phyloP scores from a whole-genome alignment of 2,329 filamentous ascomycete genomes.

The Colletotrichum kahawae region DNA sequence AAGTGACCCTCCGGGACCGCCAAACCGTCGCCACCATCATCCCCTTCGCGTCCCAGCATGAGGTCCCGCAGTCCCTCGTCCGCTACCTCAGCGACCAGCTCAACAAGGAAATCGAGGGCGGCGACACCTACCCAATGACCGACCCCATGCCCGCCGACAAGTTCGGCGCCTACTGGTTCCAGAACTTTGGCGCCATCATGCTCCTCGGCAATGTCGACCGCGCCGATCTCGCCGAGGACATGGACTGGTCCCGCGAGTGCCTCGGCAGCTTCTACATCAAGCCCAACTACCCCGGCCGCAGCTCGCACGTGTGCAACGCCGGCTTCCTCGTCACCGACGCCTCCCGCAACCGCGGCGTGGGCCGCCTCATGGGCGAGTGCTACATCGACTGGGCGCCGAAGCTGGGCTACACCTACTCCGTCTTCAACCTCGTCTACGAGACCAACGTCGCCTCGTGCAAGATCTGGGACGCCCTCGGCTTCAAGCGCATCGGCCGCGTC shows the following conservation, averaged over 20 bases:
- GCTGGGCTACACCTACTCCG: conserved; percentile 88
- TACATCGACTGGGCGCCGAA: conserved; percentile 80
- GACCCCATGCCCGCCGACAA: conserved; percentile 74
- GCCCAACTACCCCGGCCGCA: conserved; percentile 89
- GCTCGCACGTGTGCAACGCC: conserved; percentile 89
- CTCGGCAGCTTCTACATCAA: conserved; percentile 94
- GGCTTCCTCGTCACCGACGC: conserved; percentile 78
- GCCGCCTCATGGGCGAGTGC: conserved; percentile 76
- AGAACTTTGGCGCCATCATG: conserved; percentile 89
- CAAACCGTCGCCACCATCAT: conserved; percentile 84
- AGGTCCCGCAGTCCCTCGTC: conserved; percentile 78
- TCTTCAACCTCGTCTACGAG: conserved; percentile 95
- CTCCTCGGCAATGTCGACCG: conserved; percentile 76
- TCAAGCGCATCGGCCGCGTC: conserved; percentile 89
- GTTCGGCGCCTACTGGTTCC: conserved; percentile 88
- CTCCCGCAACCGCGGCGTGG: conserved; percentile 75
- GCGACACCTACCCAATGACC: conserved; percentile 90
- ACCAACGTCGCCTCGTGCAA: conserved; percentile 89
- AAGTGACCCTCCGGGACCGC: conserved; percentile 83
- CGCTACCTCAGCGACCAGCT: conserved; percentile 82
- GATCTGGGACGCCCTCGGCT: conserved; percentile 91
- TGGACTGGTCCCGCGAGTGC: conserved; percentile 81
- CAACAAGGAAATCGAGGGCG: conserved; percentile 89
- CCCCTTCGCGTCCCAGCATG: conserved; percentile 77
- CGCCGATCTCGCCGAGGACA: conserved; percentile 61